These are phyloP conservation scores for Steccherinum ochraceum DNA, from an alignment of 768 basidiomycete species.

Conservation along the genomic window DNA sequence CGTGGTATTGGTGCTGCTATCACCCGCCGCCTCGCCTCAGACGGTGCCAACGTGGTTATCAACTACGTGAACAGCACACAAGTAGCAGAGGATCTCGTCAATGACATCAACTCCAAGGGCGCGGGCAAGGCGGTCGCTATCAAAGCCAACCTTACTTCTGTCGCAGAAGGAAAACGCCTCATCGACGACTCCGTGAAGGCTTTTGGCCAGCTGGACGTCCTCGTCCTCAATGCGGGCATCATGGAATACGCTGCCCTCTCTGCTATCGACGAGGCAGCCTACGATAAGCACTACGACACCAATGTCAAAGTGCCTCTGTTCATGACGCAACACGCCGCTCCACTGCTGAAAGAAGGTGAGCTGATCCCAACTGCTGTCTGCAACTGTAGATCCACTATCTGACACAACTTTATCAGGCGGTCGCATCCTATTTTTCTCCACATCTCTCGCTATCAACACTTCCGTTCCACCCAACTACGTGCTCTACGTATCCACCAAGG, in stretches of 20 bases:
- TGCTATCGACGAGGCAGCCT: background rate
- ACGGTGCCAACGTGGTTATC: constrained; percentile 24
- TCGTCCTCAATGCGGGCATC: constrained; percentile 21
- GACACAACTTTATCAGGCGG: constrained; percentile 26
- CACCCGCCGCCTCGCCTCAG: constrained; percentile 20
- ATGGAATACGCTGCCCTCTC: constrained; percentile 3
- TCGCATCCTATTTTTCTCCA: constrained; percentile 48
- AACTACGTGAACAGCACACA: constrained; percentile 11
- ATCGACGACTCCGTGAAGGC: constrained; percentile 18
- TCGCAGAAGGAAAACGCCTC: constrained; percentile 16
- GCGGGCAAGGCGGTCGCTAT: constrained; percentile 14
- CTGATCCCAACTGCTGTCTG: constrained; percentile 1
- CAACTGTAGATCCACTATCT: background rate
- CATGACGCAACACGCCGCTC: constrained; percentile 36
- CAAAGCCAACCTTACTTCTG: constrained; percentile 19
- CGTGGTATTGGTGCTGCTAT: constrained; percentile 22
- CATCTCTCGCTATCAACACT: constrained; percentile 35
- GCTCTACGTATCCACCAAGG: constrained; percentile 45
- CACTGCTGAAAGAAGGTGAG: constrained; percentile 35
- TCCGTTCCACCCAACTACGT: constrained; percentile 37
- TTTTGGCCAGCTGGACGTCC: constrained; percentile 27
- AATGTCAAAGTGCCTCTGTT: constrained; percentile 52
- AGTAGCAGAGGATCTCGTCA: constrained; percentile 13
- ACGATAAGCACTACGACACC: constrained; percentile 32
- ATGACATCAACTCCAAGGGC: constrained; percentile 9